Base-by-base conservation (phyloP, 148 eudicot genomes). In the Linanthus parryae region DNA sequence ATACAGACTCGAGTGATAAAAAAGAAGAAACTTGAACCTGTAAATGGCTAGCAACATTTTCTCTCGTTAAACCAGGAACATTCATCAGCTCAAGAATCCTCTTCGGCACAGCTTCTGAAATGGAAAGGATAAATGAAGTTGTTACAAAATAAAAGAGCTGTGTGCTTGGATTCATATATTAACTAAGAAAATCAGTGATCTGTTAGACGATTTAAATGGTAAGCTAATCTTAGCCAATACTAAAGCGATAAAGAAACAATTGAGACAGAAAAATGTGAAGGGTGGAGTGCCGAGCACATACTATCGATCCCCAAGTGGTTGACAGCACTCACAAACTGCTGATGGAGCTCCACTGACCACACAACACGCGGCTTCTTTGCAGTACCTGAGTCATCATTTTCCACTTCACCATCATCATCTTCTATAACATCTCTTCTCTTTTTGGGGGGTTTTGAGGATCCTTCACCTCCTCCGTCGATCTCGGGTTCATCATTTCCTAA, bases 331-430 rank as follows among this genome's bases (percentile, higher is more conserved):
- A 81, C 83, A 68, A 81, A 81, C 46, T 81, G 76, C 66, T 74
- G 82, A 68, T 81, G 87, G 40, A 81, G 80, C 65, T 81, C 87
- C 43, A 71, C 72, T 5, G 83, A 71, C 87, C 87, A 81, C 49
- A 81, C 83, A 6, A 81, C 77, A 47, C 87, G 82, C 22, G 83
- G 77, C 63, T 71, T 81, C 67, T 81, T 81, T 18, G 73, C 40
- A 22, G 73, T 15, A 15, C 56, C 19, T 22, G 77, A 71, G 35
- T 81, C 83, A 24, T 65, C 80, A 63, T 57, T 67, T 54, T 80
- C 87, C 5, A 47, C 10, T 21, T 71, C 80, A 43, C 50, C 50
- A 4, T 81, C 80, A 26, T 74, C 74, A 43, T 77, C 86, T 26
- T 71, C 74, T 47, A 61, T 73, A 41, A 34, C 42, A 47, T 67